Evolutionary conservation across 108 stramenopile species (phyloP), one percentile per base, ranked within the genome.

Genomic region (Cylindrotheca closterium): DNA sequence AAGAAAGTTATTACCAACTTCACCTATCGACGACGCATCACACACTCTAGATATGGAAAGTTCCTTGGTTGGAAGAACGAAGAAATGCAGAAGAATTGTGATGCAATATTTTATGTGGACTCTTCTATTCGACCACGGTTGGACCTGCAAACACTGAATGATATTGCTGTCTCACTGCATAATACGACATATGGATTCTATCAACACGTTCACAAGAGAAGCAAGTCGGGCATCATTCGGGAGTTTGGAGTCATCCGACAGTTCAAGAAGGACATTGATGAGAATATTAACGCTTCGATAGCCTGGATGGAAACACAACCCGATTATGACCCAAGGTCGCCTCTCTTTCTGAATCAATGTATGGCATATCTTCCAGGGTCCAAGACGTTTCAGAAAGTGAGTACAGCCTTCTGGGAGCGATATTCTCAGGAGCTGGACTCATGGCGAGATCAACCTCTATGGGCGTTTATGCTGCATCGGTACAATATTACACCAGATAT

Each of bases 381-480:
- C n/a, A n/a, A n/a, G n/a, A n/a, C n/a, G 8, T 62, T 24, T 28
- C 61, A 50, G 32, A 25, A 50, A 31, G 61, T 48, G 34, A 62
- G 48, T 30, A 22, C 21, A 18, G 48, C 28, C 45, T 63, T 62
- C 21, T 71, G 70, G 70, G 62, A 49, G 3, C 53, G 31, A 21
- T 71, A 63, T 51, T 49, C 45, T 8, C 70, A 57, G 37, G 70
- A 71, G 46, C 18, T 47, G 29, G 70, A 71, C 55, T 71, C 70
- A 3, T 71, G 70, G 70, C 21, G 70, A 12, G 70, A 71, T 51
- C 70, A 71, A 33, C 70, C 70, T n/a, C 55, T 71, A 2, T 71
- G 70, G 70, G 53, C 54, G n/a, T 71, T 63, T 46, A 58, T 55
- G 4, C 31, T n/a, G n/a, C n/a, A n/a, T n/a, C n/a, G n/a, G n/a